Base-by-base conservation (phyloP, 2,329 filamentous ascomycete species). In the Fusarium floridanum region DNA sequence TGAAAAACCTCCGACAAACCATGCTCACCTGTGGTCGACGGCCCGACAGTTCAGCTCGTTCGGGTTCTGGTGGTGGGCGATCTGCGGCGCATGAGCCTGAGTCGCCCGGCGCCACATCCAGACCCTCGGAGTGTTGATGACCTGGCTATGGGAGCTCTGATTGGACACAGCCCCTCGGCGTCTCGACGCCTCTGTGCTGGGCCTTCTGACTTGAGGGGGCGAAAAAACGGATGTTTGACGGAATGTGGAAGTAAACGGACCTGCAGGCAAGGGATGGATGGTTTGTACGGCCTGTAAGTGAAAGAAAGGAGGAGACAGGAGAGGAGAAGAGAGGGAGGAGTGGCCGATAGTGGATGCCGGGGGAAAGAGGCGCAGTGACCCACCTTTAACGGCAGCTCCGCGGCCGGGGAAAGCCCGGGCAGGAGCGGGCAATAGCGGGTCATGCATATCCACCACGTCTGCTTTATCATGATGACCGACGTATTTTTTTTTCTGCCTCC, bases 341-440 rank as follows among this genome's bases (percentile, higher is more conserved):
- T 69, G 39, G 55, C 68, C 71, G 71, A 71, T 29, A 61, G 57
- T 60, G 27, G 59, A 48, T 64, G 45, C 64, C 72, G 68, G 68
- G 55, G 64, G 70, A 45, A 24, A 39, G 70, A 72, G 64, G 70
- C 64, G 68, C 72, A 37, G 43, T 22, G 71, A 53, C 53, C 72
- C 72, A 65, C 72, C 67, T 43, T 67, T 62, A 60, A 70, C 72
- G 72, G 72, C 72, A 69, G 68, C 68, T 75, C 72, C 72, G 72
- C 71, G 65, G 41, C 68, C 71, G 72, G 57, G 59, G 61, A 29
- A 53, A 37, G 20, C 24, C 61, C 61, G 61, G 60, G 29, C 43
- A 53, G 36, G 22, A 63, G 62, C 72, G 72, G 72, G 66, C 72
- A 75, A 72, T 55, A 74, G 72, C 65, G 72, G 72, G 72, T 60